These are phyloP conservation scores for Blastobotrys petasosporus DNA, from an alignment of 1,139 yeast species.

Conservation along the genomic window DNA sequence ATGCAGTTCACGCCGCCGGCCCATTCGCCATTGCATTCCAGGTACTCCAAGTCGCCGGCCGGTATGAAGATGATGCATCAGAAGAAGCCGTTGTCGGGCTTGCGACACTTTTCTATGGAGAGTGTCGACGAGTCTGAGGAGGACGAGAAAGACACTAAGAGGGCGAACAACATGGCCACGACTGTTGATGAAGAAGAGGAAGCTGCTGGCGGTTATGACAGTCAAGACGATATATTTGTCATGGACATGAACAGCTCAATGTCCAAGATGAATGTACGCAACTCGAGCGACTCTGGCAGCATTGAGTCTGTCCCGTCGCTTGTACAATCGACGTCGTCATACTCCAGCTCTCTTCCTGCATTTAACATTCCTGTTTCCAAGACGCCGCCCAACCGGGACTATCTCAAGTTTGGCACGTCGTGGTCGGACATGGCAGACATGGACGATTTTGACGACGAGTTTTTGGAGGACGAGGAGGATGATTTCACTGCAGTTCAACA, in stretches of 20 bases:
- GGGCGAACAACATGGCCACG: neutral
- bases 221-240: slow-evolving; percentile 24
- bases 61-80: slow-evolving; percentile 9
- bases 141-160: slow-evolving; percentile 5
- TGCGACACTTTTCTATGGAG: slow-evolving; percentile 11
- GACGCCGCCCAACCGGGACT: slow-evolving; percentile 19
- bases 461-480: slow-evolving; percentile 2
- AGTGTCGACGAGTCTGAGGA: slow-evolving; percentile 14
- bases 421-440: slow-evolving; percentile 33
- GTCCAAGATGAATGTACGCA: slow-evolving; percentile 11
- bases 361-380: slow-evolving; percentile 13
- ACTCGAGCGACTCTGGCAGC: slow-evolving; percentile 15
- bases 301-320: slow-evolving; percentile 28
- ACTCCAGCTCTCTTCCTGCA: slow-evolving; percentile 9
- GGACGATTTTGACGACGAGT: slow-evolving; percentile 29
- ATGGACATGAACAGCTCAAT: slow-evolving; percentile 25
- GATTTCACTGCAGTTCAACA: too few relatives aligned
- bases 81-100: slow-evolving; percentile 7
- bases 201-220: slow-evolving; percentile 1
- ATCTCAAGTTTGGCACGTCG: slow-evolving; percentile 31
- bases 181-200: neutral
- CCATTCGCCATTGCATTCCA: slow-evolving; percentile 7
- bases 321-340: slow-evolving; percentile 21
- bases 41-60: slow-evolving; percentile 12
- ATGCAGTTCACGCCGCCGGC: slow-evolving; percentile 37